These are phyloP conservation scores for Russula earlei DNA, from an alignment of 768 basidiomycete species.

Conservation along the genomic window DNA sequence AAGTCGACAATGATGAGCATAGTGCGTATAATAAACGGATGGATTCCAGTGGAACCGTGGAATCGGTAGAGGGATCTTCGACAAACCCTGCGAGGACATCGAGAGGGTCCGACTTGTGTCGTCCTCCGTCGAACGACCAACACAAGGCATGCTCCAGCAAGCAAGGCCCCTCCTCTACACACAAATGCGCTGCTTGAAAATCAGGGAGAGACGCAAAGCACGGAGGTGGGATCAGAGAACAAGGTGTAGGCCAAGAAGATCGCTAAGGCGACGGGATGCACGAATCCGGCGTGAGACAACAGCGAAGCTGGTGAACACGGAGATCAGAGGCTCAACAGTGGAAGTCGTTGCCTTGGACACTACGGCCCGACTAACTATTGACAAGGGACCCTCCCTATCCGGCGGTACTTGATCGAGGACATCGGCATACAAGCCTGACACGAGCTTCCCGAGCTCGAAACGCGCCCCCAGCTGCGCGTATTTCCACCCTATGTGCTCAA, in stretches of 20 bases:
- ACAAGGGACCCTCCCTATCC: conserved; percentile 47
- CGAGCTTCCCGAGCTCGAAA: conserved; percentile 68
- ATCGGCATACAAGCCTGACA: conserved; percentile 56
- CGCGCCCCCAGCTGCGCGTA: conserved; percentile 73
- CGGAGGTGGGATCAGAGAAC: conserved; percentile 60
- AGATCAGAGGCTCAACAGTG: conserved; percentile 72
- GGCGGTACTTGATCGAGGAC: conserved; percentile 58
- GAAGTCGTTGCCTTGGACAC: conserved; percentile 69
- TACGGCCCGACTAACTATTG: conserved; percentile 50
- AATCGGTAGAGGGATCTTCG: conserved; percentile 52
- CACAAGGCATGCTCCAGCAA: conserved; percentile 73
- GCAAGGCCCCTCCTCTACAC: conserved; percentile 29
- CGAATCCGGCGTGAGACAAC: conserved; percentile 53
- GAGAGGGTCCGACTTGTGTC: conserved; percentile 55
- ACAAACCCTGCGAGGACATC: conserved; percentile 66
- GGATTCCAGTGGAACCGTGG: conserved; percentile 53
- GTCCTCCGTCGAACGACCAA: conserved; percentile 36
- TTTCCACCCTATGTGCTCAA: conserved; percentile 78
- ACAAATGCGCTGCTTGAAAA: conserved; percentile 43
- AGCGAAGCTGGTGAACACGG: conserved; percentile 53
- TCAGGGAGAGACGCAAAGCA: conserved; percentile 53
- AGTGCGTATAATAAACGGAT: conserved; percentile 59
- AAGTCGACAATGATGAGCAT: conserved; percentile 51
- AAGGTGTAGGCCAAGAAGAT: conserved; percentile 57
- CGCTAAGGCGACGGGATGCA: conserved; percentile 53